Conservation (phyloP, 331 rosid species). For the Pyracantha coccinea region DNA sequence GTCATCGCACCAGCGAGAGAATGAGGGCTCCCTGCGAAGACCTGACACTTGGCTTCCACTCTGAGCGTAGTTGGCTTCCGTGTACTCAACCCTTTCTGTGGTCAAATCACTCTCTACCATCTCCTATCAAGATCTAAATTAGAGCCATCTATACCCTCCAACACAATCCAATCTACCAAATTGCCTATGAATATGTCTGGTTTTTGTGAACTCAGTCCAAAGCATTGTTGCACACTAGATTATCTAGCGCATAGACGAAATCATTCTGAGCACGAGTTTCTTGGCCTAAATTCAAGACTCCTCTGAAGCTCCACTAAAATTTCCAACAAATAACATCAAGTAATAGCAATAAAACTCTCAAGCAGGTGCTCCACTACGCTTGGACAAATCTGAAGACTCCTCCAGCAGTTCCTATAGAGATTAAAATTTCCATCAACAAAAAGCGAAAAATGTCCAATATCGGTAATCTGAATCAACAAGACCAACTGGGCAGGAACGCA, state of each 20-base stretch:
- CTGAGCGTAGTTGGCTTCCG: constrained; percentile 16
- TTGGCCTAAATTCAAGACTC: not conserved
- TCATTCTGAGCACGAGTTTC: not conserved
- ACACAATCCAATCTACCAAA: constrained; percentile 16
- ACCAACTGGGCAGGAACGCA: not conserved
- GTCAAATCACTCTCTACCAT: constrained; percentile 41
- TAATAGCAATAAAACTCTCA: constrained; percentile 11
- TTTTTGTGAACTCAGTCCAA: constrained; percentile 12
- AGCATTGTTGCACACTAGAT: constrained; percentile 15
- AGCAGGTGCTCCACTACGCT: not conserved
- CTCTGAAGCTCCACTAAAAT: not conserved
- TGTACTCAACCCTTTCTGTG: constrained; percentile 28
- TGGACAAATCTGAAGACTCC: constrained; percentile 12
- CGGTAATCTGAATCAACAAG: constrained; percentile 9
- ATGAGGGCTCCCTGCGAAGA: constrained; percentile 55
- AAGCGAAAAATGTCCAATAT: not conserved
- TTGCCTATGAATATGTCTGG: constrained; percentile 13
- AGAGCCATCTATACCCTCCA: constrained; percentile 26
- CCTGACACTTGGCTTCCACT: constrained; percentile 33
- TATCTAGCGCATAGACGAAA: constrained; percentile 7
- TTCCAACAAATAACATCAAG: not conserved
- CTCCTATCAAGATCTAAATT: constrained; percentile 23
- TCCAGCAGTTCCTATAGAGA: constrained; percentile 21
- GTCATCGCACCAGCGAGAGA: constrained; percentile 65
- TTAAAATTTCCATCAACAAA: not conserved